Conservation (phyloP, 176 grass and related monocot genomes). For the Carex myosuroides region DNA sequence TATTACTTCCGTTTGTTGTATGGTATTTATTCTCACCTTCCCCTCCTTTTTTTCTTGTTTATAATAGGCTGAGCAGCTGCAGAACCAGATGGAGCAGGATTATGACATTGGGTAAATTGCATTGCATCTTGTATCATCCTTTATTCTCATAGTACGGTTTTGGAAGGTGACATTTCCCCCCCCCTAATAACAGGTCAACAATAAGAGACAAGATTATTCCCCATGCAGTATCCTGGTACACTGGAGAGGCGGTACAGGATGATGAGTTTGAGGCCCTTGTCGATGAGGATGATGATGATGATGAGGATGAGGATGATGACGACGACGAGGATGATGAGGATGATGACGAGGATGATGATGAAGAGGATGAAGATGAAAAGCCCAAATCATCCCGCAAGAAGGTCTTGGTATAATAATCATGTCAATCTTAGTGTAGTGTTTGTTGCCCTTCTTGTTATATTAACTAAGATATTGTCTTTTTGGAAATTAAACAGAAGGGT, state of each 20-base stretch:
- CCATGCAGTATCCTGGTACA: constrained; percentile 89
- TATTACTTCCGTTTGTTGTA: background rate
- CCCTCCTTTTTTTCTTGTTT: background rate
- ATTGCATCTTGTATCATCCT: background rate
- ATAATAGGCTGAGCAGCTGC: constrained; percentile 79
- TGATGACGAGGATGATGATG: constrained; percentile 34
- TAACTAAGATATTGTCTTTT: constrained; percentile 7
- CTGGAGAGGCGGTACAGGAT: constrained; percentile 66
- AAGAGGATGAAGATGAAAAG: constrained; percentile 53
- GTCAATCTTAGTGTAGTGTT: constrained; percentile 3
- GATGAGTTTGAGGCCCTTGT: constrained; percentile 65
- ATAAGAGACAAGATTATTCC: constrained; percentile 97
- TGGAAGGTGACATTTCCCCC: background rate
- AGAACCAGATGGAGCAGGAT: constrained; percentile 96
- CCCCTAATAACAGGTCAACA: constrained; percentile 48
- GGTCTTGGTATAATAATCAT: constrained; percentile 8
- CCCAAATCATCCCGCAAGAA: constrained; percentile 24
- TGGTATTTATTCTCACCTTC: background rate
- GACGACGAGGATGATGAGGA: constrained; percentile 42
- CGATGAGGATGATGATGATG: constrained; percentile 56
- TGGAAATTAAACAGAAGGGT: constrained; percentile 39
- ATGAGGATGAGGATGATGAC: background rate
- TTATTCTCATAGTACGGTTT: constrained; percentile 1
- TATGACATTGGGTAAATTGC: constrained; percentile 84
- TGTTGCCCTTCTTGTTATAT: background rate